Percentiles rank a stretch among this genome's conserved stretches.
Evolutionary conservation across 2,329 filamentous ascomycete genomes (phyloP).

Genomic region (Monosporascus ibericus): DNA sequence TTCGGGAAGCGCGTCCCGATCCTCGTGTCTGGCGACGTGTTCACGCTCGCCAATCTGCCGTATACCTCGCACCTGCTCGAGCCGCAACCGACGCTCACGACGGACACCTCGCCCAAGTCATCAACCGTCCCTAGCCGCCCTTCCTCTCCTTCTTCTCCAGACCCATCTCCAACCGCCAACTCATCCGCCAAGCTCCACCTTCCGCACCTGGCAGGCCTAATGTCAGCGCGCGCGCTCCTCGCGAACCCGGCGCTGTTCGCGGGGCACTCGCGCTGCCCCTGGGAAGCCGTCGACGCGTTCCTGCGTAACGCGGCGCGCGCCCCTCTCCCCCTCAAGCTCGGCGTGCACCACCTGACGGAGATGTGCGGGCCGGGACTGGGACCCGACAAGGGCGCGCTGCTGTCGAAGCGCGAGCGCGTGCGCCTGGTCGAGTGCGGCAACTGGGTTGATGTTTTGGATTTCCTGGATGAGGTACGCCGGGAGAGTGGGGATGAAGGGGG

Average conservation of each 20-base stretch:
- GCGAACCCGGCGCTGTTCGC: conserved; percentile 63
- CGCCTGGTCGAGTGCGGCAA: conserved; percentile 42
- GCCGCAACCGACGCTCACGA: conserved; percentile 18
- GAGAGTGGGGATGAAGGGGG: conserved; percentile 4
- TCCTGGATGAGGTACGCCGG: conserved; percentile 39
- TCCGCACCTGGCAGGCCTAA: conserved; percentile 54
- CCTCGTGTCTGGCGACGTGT: conserved; percentile 64
- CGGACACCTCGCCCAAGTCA: conserved; percentile 3
- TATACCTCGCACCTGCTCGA: conserved; percentile 31
- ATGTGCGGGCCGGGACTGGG: conserved; percentile 58
- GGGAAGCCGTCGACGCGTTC: conserved; percentile 58
- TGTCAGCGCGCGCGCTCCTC: conserved; percentile 64
- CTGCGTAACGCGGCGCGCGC: conserved; percentile 49
- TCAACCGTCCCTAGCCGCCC: too few relatives aligned
- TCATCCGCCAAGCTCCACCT: conserved; percentile 24
- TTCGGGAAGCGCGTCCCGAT: conserved; percentile 53
- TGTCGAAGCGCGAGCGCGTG: conserved; percentile 50
- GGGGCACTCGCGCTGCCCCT: conserved; percentile 49
- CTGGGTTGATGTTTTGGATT: conserved; percentile 56
- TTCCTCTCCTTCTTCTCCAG: neutral
- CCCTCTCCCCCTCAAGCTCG: conserved; percentile 58
- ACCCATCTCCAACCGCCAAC: conserved; percentile 4
- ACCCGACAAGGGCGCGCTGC: conserved; percentile 42
- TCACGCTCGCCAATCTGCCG: conserved; percentile 46
- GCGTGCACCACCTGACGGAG: conserved; percentile 60